Conservation (phyloP, 805 yeast genomes). For the Maudiozyma barnettii region DNA sequence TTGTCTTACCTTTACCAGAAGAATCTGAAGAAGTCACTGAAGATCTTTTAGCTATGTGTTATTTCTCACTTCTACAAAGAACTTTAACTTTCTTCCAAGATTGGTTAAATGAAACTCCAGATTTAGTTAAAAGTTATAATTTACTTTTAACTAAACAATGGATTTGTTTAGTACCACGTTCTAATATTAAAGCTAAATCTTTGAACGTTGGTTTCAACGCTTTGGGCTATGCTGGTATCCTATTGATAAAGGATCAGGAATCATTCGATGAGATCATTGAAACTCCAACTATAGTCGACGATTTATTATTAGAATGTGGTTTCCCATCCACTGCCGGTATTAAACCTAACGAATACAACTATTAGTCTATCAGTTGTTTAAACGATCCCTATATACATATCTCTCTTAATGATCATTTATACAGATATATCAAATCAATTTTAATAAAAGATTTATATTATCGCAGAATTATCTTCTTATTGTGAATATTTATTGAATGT, state of each 20-base stretch:
- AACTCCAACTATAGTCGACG: constrained; percentile 35
- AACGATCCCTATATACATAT: neutral
- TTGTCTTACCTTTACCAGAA: constrained; percentile 53
- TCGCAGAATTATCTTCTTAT: too few species aligned
- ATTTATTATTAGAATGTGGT: constrained; percentile 56
- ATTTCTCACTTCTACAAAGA: constrained; percentile 63
- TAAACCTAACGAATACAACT: constrained; percentile 55
- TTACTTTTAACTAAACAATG: constrained; percentile 72
- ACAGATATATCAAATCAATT: too few species aligned
- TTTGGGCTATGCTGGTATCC: constrained; percentile 61
- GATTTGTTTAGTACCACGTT: constrained; percentile 82
- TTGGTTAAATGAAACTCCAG: constrained; percentile 25
- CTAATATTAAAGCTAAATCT: constrained; percentile 36
- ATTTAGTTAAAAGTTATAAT: constrained; percentile 54
- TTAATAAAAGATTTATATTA: too few species aligned
- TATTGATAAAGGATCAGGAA: constrained; percentile 63
- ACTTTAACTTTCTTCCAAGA: constrained; percentile 59
- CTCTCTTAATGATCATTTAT: too few species aligned
- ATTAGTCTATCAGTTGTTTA: constrained; percentile 26
- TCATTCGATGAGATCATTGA: constrained; percentile 39
- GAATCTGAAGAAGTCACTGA: constrained; percentile 38
- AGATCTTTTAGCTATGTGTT: constrained; percentile 56
- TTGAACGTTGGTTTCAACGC: constrained; percentile 3
- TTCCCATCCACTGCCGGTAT: constrained; percentile 51
- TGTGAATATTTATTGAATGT: neutral